These are phyloP conservation scores for Acer saccharum DNA, from an alignment of 345 rosid species.

Conservation along the genomic window DNA sequence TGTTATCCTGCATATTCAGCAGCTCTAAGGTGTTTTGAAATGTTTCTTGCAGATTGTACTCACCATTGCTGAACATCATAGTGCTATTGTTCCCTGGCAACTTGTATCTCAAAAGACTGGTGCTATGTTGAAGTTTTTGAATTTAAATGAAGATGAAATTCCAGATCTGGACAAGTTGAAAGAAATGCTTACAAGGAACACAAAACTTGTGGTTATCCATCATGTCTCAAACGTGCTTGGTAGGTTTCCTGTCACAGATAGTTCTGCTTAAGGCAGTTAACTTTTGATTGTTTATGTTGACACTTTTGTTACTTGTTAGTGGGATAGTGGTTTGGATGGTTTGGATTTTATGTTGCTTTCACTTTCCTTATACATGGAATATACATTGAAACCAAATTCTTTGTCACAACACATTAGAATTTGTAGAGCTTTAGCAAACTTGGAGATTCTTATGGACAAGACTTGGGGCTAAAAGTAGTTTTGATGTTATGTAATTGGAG, in stretches of 20 bases:
- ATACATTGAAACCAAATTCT: background rate
- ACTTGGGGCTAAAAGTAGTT: background rate
- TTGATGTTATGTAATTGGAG: background rate
- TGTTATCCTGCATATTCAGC: background rate
- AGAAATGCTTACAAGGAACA: constrained; percentile 65
- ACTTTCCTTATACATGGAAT: background rate
- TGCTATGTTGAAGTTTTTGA: constrained; percentile 66
- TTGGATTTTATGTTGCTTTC: background rate
- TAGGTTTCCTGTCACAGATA: constrained; percentile 24
- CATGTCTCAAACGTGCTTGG: constrained; percentile 92
- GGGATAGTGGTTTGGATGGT: background rate
- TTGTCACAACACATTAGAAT: background rate
- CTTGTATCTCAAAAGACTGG: constrained; percentile 76
- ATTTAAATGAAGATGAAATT: constrained; percentile 62
- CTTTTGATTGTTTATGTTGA: background rate
- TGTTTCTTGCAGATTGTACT: constrained; percentile 60
- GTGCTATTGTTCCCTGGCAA: constrained; percentile 99
- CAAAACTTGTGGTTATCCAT: constrained; percentile 80
- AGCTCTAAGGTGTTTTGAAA: background rate
- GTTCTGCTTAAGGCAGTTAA: background rate
- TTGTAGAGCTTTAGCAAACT: background rate
- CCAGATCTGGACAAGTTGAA: constrained; percentile 58
- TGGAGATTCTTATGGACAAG: background rate
- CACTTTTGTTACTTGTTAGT: background rate
- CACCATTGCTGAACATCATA: constrained; percentile 89